A percentile compares a stretch with the other conserved stretches of the same genome.
These are phyloP conservation scores for Stachybotrys chartarum DNA, from an alignment of 2,329 filamentous ascomycete genomes.

Conservation along the genomic window DNA sequence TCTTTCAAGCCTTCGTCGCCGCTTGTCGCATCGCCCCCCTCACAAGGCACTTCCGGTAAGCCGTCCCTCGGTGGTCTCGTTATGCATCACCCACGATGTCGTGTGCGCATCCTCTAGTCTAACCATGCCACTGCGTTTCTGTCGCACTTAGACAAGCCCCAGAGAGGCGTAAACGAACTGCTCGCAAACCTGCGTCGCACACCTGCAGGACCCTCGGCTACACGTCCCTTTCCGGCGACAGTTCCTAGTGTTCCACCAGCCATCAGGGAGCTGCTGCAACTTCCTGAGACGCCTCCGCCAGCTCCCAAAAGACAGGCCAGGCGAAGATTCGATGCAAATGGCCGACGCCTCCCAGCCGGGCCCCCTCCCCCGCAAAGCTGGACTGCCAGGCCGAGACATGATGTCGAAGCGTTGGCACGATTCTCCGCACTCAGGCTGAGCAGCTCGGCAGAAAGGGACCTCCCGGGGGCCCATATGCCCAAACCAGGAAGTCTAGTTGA, in stretches of 20 bases:
- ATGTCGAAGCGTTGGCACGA: conserved; percentile 11
- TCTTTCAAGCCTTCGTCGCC: conserved; percentile 52
- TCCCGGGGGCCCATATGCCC: conserved; percentile 40
- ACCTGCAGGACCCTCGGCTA: conserved; percentile 20
- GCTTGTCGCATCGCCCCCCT: conserved; percentile 15
- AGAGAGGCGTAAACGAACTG: conserved; percentile 49
- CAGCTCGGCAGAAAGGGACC: conserved; percentile 9
- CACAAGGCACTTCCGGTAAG: conserved; percentile 19
- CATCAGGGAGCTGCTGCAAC: conserved; percentile 51
- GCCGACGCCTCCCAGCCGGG: conserved; percentile 47
- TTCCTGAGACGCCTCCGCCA: conserved; percentile 49
- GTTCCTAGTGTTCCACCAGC: conserved; percentile 51
- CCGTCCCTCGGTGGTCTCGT: background rate
- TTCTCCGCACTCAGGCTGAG: conserved; percentile 5
- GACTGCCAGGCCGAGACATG: conserved; percentile 22
- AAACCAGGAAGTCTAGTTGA: conserved; percentile 42
- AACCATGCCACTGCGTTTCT: background rate
- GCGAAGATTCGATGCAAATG: conserved; percentile 34
- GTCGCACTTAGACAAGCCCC: conserved; percentile 20
- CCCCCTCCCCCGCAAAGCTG: conserved; percentile 54
- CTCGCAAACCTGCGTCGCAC: conserved; percentile 38
- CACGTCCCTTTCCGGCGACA: conserved; percentile 20
- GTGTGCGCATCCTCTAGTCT: conserved; percentile 10
- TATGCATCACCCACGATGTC: background rate
- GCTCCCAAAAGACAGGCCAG: conserved; percentile 37